These are phyloP conservation scores for Neofusicoccum sp. DNA, from an alignment of 2,329 filamentous ascomycete genomes.

Conservation along the genomic window DNA sequence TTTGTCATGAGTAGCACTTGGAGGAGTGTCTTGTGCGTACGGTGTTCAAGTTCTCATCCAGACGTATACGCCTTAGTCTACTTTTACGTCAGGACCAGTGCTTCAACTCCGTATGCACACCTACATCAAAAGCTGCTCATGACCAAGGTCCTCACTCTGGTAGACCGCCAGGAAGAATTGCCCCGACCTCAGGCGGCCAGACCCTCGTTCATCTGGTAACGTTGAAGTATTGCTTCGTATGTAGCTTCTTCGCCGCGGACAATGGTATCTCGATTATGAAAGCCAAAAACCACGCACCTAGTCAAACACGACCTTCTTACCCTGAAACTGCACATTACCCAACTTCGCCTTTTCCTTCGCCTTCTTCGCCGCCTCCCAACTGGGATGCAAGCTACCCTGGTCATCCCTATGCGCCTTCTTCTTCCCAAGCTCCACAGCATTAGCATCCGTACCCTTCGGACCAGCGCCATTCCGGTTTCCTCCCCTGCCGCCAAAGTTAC, in stretches of 20 bases:
- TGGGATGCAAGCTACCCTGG: slow-evolving; percentile 61
- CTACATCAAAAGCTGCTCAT: too few relatives aligned
- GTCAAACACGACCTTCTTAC: slow-evolving; percentile 67
- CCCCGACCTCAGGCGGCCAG: too few relatives aligned
- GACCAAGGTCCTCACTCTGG: too few relatives aligned
- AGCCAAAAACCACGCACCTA: slow-evolving; percentile 33
- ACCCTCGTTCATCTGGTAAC: too few relatives aligned
- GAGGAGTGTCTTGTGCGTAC: too few relatives aligned
- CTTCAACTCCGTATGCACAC: too few relatives aligned
- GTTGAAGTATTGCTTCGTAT: not conserved
- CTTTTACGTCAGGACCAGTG: too few relatives aligned
- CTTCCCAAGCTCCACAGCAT: slow-evolving; percentile 34
- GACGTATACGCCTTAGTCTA: too few relatives aligned
- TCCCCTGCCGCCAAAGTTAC: slow-evolving; percentile 26
- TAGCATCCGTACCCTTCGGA: slow-evolving; percentile 36
- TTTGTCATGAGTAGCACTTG: too few relatives aligned
- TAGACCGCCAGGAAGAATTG: too few relatives aligned
- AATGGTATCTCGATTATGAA: slow-evolving; percentile 9
- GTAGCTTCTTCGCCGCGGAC: not conserved
- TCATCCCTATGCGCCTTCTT: slow-evolving; percentile 44
- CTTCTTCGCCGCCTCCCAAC: slow-evolving; percentile 65
- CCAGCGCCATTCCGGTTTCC: slow-evolving; percentile 29
- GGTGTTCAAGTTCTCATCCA: too few relatives aligned
- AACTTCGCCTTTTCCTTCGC: slow-evolving; percentile 57
- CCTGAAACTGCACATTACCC: slow-evolving; percentile 52